These are phyloP conservation scores for Nitzschia sp. DNA, from an alignment of 108 stramenopile genomes.

Conservation along the genomic window DNA sequence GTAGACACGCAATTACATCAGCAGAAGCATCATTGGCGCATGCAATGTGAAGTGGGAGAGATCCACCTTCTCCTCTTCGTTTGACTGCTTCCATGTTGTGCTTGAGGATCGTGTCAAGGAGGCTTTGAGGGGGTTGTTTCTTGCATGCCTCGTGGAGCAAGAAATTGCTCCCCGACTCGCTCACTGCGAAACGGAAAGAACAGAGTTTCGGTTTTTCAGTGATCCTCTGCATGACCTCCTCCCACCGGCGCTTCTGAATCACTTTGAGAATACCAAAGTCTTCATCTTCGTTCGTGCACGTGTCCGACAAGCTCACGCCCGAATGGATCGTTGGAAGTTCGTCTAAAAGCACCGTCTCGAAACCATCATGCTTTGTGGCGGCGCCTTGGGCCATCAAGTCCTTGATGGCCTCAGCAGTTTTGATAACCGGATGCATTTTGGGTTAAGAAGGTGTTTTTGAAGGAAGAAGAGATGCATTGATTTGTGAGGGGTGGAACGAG, in stretches of 20 bases:
- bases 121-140: slow-evolving; percentile 44
- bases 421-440: slow-evolving; percentile 12
- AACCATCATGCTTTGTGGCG: slow-evolving; percentile 70
- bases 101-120: slow-evolving; percentile 40
- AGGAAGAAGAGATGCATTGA: background rate
- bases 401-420: slow-evolving; percentile 24
- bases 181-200: background rate
- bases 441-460: background rate
- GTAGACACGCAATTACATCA: slow-evolving; percentile 46
- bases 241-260: slow-evolving; percentile 15
- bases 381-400: slow-evolving; percentile 61
- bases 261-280: background rate
- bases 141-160: slow-evolving; percentile 62
- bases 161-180: slow-evolving; percentile 19
- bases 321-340: background rate
- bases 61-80: slow-evolving; percentile 45
- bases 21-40: slow-evolving; percentile 59
- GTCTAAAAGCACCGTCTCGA: slow-evolving; percentile 94
- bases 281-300: background rate
- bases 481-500: background rate
- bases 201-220: slow-evolving; percentile 3
- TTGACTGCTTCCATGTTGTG: slow-evolving; percentile 40
- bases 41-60: slow-evolving; percentile 72
- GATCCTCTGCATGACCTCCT: slow-evolving; percentile 3
- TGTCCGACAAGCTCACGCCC: background rate